Evolutionary conservation across 805 yeast species (phyloP), one percentile per base, ranked within the genome.

Genomic region (Scheffersomyces ergatensis): DNA sequence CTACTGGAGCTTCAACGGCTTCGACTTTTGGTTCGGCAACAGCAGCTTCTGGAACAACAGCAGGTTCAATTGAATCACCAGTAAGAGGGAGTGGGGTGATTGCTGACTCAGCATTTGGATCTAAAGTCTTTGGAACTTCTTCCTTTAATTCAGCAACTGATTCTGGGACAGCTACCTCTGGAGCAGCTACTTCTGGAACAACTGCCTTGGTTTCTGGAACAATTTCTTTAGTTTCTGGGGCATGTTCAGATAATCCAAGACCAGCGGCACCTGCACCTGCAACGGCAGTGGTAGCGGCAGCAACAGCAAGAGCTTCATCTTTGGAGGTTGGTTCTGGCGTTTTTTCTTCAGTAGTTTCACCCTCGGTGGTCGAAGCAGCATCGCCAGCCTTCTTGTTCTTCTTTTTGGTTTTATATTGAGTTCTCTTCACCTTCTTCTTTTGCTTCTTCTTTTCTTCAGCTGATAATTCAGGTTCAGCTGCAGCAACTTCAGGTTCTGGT

Each of bases 381-480:
- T 38, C 38, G 32, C 45, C 45, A 34, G 39, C 39, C 2, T 24
- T 35, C 38, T 51, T 51, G 62, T 51, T 55, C 59, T 65, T 65
- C 63, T 67, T 68, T 54, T 65, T 69, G 37, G 66, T 67, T 56
- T 61, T 68, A 57, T 68, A 63, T 51, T 63, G 67, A 29, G 62
- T 57, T 60, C 69, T 65, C 62, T 67, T 68, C 38, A 68, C 70
- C 54, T 68, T 69, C 55, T 67, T 68, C 64, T 67, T 68, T 40
- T 63, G 68, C 48, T 65, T 63, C 59, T 67, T 64, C 55, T 53
- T 63, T 42, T 63, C 68, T 45, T 55, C 67, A n/a, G 67, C 54
- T 20, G 58, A 27, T 35, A 62, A 46, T 33, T 54, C 62, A n/a
- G n/a, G n/a, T n/a, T n/a, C n/a, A n/a, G n/a, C n/a, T n/a, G n/a